Evolutionary conservation across 1,139 yeast genomes (phyloP), one percentile per base, ranked within the genome.

Genomic region (Geotrichum candidum): DNA sequence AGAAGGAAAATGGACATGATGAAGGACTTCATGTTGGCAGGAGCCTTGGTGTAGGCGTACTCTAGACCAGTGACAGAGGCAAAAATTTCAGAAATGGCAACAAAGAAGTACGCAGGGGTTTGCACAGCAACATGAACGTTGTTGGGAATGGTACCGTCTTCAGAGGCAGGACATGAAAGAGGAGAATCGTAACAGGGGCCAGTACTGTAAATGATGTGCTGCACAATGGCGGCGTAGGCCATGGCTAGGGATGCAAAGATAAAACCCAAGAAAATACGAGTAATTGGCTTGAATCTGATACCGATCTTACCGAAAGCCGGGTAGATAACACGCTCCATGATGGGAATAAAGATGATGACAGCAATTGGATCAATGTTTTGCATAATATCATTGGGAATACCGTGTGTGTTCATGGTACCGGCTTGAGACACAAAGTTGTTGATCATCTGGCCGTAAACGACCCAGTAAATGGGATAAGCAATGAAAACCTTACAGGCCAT

Each of bases 151-250:
- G 64, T 51, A 52, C 71, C 74, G 63, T 68, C 77, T 50, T 72
- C 70, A 27, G 73, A 72, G 61, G 72, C 77, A 65, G 63, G 68
- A 68, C 77, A 79, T 68, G 65, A 70, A 23, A 69, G 72, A 54
- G 95, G 92, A 61, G 70, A 67, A 65, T 85, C 83, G 68, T 85
- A 90, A 81, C 96, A 90, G 63, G 95, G 94, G 27, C 90, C 90
- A 7, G 88, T 79, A 57, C 76, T 72, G 77, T 90, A 90, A 66
- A 91, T 85, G 71, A 78, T 79, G 71, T 85, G 84, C 77, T 91
- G 97, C 67, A 89, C 80, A 53, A 88, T 85, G 18, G 96, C 94
- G 61, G 96, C 95, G 71, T 87, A 85, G 46, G 85, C 82, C 86
- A 88, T 87, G 51, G 96, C 82, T 53, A 81, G 70, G 6, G 91